Evolutionary conservation across 768 basidiomycete genomes (phyloP), one percentile per base, ranked within the genome.

Genomic region (Pulveroboletus ravenelii): DNA sequence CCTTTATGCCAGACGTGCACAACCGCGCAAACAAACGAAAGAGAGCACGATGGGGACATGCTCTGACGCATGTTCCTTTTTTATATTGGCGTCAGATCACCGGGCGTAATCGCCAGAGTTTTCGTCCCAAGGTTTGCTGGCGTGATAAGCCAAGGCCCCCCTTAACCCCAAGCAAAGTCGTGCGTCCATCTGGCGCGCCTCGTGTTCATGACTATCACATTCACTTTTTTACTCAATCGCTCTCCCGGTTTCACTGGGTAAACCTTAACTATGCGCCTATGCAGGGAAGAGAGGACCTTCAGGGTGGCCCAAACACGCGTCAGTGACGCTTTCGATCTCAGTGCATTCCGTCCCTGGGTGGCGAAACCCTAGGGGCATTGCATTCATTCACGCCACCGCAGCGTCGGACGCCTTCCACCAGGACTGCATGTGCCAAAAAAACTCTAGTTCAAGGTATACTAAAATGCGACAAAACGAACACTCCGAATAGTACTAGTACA

Each of bases 371-470:
- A 46, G 44, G 44, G 35, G 15, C 29, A 27, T 34, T 41, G 8
- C 9, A 46, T 49, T 60, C 47, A 45, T 51, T 29, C 34, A 37
- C 56, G 54, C 56, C 62, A 58, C 59, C 35, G 18, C 48, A 50
- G 29, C 30, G 10, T 23, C 44, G 20, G n/a, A n/a, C n/a, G n/a
- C n/a, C n/a, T n/a, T n/a, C n/a, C n/a, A n/a, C n/a, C 20, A 23
- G 20, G 2, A 23, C 20, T 13, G 46, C 13, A 39, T 29, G 48
- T 51, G 52, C 50, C 64, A 68, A 64, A 65, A 32, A 68, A 58
- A 23, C 61, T 65, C 64, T 68, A 68, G 47, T 66, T 67, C 64
- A 56, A 65, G 67, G 66, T 68, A 66, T 66, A 66, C 65, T 67
- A 60, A 63, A 49, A 57, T 63, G 60, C 50, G 47, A 15, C 51